A percentile compares a stretch with the other conserved stretches of the same genome.
These are phyloP conservation scores for Coniochaeta sp. DNA, from an alignment of 2,329 filamentous ascomycete species.

Conservation along the genomic window DNA sequence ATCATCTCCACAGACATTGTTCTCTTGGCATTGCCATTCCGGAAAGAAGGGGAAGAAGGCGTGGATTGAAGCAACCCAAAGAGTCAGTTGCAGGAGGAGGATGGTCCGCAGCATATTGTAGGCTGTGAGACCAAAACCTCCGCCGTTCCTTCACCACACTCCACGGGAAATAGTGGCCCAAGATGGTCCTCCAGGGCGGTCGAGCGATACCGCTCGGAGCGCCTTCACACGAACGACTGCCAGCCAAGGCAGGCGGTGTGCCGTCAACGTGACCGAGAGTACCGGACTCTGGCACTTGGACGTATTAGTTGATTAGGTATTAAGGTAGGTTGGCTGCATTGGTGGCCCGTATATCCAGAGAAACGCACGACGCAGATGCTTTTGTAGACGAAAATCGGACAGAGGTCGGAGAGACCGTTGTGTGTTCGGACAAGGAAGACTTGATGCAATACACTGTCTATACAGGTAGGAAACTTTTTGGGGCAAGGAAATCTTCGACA, in stretches of 20 bases:
- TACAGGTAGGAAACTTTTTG: neutral
- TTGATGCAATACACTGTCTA: neutral
- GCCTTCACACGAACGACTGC: slow-evolving; percentile 1
- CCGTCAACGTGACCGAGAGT: slow-evolving; percentile 10
- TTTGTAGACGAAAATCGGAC: neutral
- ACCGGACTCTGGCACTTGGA: slow-evolving; percentile 15
- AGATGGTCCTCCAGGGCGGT: neutral
- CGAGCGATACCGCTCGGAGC: neutral
- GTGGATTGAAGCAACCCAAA: slow-evolving; percentile 35
- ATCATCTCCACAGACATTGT: slow-evolving; percentile 16
- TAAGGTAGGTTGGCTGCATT: slow-evolving; percentile 17
- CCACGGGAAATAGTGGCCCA: slow-evolving; percentile 2
- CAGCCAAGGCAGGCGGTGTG: neutral
- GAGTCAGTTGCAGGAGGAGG: slow-evolving; percentile 35
- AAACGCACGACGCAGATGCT: neutral
- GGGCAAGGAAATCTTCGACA: neutral
- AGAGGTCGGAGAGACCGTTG: neutral
- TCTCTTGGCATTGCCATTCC: slow-evolving; percentile 17
- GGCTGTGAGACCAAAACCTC: slow-evolving; percentile 7
- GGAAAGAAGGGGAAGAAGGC: slow-evolving; percentile 42
- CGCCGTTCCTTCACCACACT: slow-evolving; percentile 14
- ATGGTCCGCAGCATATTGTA: slow-evolving; percentile 31
- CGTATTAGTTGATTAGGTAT: slow-evolving; percentile 20
- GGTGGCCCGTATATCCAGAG: slow-evolving; percentile 3
- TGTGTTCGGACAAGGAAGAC: neutral